Evolutionary conservation across 2,329 filamentous ascomycete species (phyloP), one percentile per base, ranked within the genome.

Genomic region (Colletotrichum shisoi): DNA sequence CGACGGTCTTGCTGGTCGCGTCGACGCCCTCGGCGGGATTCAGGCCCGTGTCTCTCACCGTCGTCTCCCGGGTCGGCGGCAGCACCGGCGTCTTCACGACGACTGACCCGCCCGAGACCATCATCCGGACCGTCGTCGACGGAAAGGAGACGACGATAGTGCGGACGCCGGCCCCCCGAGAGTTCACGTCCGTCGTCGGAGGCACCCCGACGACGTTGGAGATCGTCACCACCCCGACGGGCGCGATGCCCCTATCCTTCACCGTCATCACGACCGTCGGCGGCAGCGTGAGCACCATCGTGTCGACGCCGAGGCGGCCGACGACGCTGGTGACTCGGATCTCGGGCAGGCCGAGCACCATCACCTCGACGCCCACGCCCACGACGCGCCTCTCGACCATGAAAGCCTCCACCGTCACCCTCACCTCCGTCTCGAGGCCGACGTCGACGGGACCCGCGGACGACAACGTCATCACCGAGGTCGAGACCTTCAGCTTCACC

Each of bases 241-340:
- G 65, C 7, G 69, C 69, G 0, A 42, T n/a, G 21, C 62, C 62
- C 9, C 45, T 68, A 3, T 46, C 17, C 0, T 66, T 75, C 3
- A 76, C 74, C 0, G 67, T 76, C 8, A 51, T 72, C 17, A 73
- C 72, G 0, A 75, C 74, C 0, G 71, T 71, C 13, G 74, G 73
- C 0, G 69, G 69, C 42, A 76, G 70, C 2, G 56, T 71, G 1
- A 68, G 21, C 31, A 70, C 49, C 21, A 46, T 66, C 17, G 24
- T 68, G 2, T 65, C 62, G 15, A 68, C 64, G 1, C 68, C 57
- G 1, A 40, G 62, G 1, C 72, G 62, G 1, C 72, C 73, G 0
- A 72, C 71, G 1, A 74, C 73, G 1, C 51, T 71, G 17, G 60
- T 73, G 1, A 74, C 72, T 3, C 73, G 72, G 4, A 70, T 74